These are phyloP conservation scores for Cyclocybe cylindracea DNA, from an alignment of 768 basidiomycete species.

Conservation along the genomic window DNA sequence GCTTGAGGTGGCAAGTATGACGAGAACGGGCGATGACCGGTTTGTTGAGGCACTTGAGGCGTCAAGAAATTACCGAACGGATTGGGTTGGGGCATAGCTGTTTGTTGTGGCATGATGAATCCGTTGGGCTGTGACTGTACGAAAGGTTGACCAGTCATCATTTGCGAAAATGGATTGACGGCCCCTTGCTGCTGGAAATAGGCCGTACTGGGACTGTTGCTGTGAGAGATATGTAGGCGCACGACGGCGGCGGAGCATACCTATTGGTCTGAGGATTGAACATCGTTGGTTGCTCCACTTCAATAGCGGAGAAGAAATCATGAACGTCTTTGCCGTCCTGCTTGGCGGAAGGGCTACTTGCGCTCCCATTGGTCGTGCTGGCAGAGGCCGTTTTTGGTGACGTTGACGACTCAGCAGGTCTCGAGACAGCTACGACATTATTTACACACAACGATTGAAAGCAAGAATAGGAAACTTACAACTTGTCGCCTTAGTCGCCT, in stretches of 20 bases:
- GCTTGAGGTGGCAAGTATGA: constrained; percentile 57
- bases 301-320: constrained; percentile 92
- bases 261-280: constrained; percentile 65
- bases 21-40: constrained; percentile 54
- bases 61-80: constrained; percentile 45
- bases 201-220: constrained; percentile 43
- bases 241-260: constrained; percentile 30
- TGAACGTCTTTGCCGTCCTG: constrained; percentile 52
- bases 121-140: constrained; percentile 48
- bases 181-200: constrained; percentile 60
- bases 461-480: neutral
- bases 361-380: constrained; percentile 6
- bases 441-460: neutral
- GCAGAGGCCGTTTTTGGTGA: constrained; percentile 11
- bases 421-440: neutral
- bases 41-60: constrained; percentile 37
- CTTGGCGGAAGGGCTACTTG: constrained; percentile 25
- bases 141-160: constrained; percentile 52
- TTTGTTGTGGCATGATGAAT: constrained; percentile 51
- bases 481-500: constrained; percentile 10
- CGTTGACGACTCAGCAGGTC: neutral
- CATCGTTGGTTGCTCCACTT: constrained; percentile 74
- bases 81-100: constrained; percentile 43
- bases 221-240: neutral
- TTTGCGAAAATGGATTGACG: constrained; percentile 79